These are phyloP conservation scores for Spirogloea muscicola DNA, from an alignment of 139 green algal species.

Conservation along the genomic window DNA sequence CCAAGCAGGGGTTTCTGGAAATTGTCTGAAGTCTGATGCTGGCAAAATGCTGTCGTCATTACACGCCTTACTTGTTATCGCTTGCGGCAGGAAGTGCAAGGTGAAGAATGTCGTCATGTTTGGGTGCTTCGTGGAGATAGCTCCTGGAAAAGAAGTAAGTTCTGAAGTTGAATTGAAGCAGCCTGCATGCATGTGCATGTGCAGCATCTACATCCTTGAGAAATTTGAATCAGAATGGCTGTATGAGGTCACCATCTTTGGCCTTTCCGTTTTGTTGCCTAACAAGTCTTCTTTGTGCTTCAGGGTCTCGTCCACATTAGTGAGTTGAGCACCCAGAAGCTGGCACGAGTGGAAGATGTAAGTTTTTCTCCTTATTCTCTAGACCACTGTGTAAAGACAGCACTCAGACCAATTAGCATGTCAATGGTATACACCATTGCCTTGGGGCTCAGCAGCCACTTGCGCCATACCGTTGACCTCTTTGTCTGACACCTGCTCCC, in stretches of 20 bases:
- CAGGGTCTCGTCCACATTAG: constrained; percentile 48
- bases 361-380: not conserved
- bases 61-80: no score
- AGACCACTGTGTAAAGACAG: not conserved
- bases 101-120: constrained; percentile 53
- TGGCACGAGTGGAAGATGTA: constrained; percentile 51
- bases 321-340: constrained; percentile 36
- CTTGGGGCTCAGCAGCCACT: not conserved
- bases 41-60: no score
- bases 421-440: no score
- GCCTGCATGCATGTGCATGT: not conserved
- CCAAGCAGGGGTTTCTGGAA: no score
- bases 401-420: no score
- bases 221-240: not conserved
- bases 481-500: no score
- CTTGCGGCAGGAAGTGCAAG: constrained; percentile 39
- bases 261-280: not conserved
- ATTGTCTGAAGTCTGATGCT: no score
- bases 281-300: not conserved
- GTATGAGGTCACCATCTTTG: not conserved
- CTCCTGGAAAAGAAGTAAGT: constrained; percentile 53
- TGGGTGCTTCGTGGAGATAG: constrained; percentile 57
- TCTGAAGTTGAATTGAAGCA: not conserved
- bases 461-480: not conserved
- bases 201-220: not conserved